Evolutionary conservation across 148 eudicot species (phyloP).

Genomic region (Pouteria glomerata): DNA sequence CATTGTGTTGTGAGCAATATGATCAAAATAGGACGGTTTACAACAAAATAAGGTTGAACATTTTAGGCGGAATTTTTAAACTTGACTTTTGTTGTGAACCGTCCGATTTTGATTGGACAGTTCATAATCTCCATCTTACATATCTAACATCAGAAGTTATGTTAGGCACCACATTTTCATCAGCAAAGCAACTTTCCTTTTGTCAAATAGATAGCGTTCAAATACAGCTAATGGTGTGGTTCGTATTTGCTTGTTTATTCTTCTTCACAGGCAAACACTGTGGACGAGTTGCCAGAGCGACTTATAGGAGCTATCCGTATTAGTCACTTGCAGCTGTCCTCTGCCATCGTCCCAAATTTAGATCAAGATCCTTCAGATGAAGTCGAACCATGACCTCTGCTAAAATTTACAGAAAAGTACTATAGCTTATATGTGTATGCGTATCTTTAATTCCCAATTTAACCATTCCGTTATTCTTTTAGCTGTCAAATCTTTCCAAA

Average conservation of each 20-base stretch:
- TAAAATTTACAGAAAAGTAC: not conserved
- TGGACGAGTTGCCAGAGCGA: conserved; percentile 87
- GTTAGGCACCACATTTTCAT: too few species aligned
- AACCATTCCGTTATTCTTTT: not conserved
- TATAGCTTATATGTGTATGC: not conserved
- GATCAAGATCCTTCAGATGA: conserved; percentile 45
- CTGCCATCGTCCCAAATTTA: conserved; percentile 79
- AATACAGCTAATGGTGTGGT: conserved; percentile 8
- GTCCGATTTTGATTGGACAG: too few species aligned
- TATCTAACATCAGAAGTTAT: too few species aligned
- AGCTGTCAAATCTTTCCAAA: not conserved
- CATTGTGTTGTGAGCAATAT: too few species aligned
- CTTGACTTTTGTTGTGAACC: too few species aligned
- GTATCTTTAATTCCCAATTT: conserved; percentile 3
- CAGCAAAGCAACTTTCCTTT: too few species aligned
- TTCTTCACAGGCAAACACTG: conserved; percentile 55
- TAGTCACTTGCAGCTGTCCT: conserved; percentile 77
- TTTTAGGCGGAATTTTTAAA: too few species aligned
- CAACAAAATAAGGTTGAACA: too few species aligned
- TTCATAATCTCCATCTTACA: too few species aligned
- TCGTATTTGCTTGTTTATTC: conserved; percentile 4
- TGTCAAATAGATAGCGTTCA: too few species aligned
- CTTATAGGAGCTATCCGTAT: conserved; percentile 86
- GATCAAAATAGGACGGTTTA: too few species aligned
- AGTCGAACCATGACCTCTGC: not conserved